Percentiles rank a stretch among this genome's conserved stretches.
phyloP scores from a whole-genome alignment of 2,329 filamentous ascomycete genomes.

The Daldinia sp. region DNA sequence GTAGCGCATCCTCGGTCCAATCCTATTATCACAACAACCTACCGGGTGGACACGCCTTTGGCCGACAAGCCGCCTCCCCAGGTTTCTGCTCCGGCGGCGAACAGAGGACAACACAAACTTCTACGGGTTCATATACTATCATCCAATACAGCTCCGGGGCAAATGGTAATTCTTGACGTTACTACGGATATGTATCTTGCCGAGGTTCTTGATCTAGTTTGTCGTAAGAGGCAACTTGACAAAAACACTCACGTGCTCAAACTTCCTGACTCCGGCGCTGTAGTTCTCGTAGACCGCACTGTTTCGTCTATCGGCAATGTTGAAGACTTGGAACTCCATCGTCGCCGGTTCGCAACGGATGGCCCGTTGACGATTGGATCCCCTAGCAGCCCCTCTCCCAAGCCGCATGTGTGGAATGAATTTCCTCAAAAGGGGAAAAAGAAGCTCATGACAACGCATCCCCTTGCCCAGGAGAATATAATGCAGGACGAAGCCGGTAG shows the following conservation, averaged over 20 bases:
- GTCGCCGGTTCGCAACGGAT: conserved; percentile 78
- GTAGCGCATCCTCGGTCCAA: conserved; percentile 57
- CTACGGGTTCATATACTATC: conserved; percentile 76
- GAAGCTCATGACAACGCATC: conserved; percentile 67
- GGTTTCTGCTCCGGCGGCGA: conserved; percentile 53
- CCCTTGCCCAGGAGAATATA: conserved; percentile 69
- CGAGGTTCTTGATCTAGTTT: conserved; percentile 81
- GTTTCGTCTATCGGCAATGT: conserved; percentile 81
- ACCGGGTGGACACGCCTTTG: conserved; percentile 61
- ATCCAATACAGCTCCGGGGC: conserved; percentile 74
- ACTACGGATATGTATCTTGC: conserved; percentile 85
- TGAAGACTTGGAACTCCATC: conserved; percentile 77
- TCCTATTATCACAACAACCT: conserved; percentile 69
- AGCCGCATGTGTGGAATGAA: conserved; percentile 63
- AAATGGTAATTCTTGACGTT: conserved; percentile 76
- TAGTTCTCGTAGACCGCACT: conserved; percentile 79
- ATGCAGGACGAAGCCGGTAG: conserved; percentile 66
- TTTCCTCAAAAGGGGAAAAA: conserved; percentile 60
- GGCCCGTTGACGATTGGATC: conserved; percentile 74
- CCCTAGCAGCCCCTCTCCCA: conserved; percentile 74
- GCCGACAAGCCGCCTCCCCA: conserved; percentile 65
- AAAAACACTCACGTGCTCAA: conserved; percentile 83
- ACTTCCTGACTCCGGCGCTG: conserved; percentile 75
- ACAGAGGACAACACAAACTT: conserved; percentile 72
- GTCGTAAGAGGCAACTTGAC: conserved; percentile 79